Conservation (phyloP, 2,329 filamentous ascomycete genomes). For the Byssothecium circinans region DNA sequence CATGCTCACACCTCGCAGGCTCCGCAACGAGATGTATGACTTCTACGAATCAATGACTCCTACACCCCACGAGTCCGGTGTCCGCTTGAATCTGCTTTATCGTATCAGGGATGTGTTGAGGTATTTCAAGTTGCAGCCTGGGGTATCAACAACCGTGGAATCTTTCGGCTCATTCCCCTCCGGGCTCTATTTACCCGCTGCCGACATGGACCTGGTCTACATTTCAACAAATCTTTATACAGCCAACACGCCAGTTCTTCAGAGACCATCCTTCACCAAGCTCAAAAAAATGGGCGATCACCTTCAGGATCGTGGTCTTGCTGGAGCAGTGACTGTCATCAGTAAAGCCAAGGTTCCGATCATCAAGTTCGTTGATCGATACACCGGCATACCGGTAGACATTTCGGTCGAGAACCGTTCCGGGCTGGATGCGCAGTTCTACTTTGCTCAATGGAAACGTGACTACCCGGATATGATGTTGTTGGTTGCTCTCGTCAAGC, state of each 20-base stretch:
- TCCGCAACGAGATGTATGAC: constrained; percentile 87
- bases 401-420: constrained; percentile 92
- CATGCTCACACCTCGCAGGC: constrained; percentile 48
- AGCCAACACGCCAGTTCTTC: constrained; percentile 48
- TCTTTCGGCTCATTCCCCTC: constrained; percentile 95
- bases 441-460: constrained; percentile 77
- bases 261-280: constrained; percentile 42
- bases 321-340: constrained; percentile 67
- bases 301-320: constrained; percentile 59
- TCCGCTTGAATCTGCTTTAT: constrained; percentile 72
- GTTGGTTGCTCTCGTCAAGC: constrained; percentile 86
- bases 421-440: constrained; percentile 77
- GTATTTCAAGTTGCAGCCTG: constrained; percentile 11
- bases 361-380: constrained; percentile 81
- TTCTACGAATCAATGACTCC: constrained; percentile 87
- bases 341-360: constrained; percentile 80
- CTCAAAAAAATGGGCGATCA: constrained; percentile 66
- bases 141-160: constrained; percentile 59
- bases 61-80: constrained; percentile 71
- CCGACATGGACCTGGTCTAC: constrained; percentile 92
- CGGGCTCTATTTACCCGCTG: constrained; percentile 71
- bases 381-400: constrained; percentile 82
- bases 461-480: constrained; percentile 83
- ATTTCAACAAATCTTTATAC: constrained; percentile 64
- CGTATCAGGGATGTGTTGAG: constrained; percentile 65